Evolutionary conservation across 768 basidiomycete species (phyloP), one percentile per base, ranked within the genome.

Genomic region (Clitopilus passeckerianus): DNA sequence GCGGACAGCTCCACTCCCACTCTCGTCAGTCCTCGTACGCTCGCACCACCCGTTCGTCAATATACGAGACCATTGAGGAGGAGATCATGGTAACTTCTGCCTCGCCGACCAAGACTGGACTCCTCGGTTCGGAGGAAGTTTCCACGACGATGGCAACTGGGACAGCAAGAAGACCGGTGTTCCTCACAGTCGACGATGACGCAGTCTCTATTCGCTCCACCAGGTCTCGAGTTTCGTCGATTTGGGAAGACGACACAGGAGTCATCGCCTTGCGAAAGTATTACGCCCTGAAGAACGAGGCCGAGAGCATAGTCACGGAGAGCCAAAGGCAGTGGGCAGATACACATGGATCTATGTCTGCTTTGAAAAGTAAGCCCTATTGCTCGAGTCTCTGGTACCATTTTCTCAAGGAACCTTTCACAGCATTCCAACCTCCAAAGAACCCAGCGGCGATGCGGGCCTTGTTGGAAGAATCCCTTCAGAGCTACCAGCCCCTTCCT

Each of bases 51-150:
- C 79, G 87, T 4, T 74, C 83, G 0, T 91, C 90, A 0, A 80
- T 90, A 0, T 92, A 91, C 63, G 90, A 91, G 68, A 91, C 87
- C 0, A 92, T 93, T 53, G 80, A 90, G 58, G 91, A 93, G 64
- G 91, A 92, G 62, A 50, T 50, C 16, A 18, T 50, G 7, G 46
- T 5, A 20, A 67, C 75, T 12, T 74, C 77, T 4, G 77, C 60
- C 34, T 67, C 68, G 10, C 64, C 67, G 0, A 71, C 71, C 1
- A 58, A 58, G 37, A 34, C 56, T 5, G 1, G 44, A n/a, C 8
- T 23, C 15, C 54, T 64, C 14, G 22, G 46, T 23, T 2, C 46
- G 10, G 46, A 50, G 12, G 16, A n/a, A 50, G 46, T 50, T 3
- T 10, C 46, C 5, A 18, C 20, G n/a, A n/a, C 46, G 20, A 65